Base-by-base conservation (phyloP, 495 filamentous ascomycete species). In the Penicillium flavigenum region DNA sequence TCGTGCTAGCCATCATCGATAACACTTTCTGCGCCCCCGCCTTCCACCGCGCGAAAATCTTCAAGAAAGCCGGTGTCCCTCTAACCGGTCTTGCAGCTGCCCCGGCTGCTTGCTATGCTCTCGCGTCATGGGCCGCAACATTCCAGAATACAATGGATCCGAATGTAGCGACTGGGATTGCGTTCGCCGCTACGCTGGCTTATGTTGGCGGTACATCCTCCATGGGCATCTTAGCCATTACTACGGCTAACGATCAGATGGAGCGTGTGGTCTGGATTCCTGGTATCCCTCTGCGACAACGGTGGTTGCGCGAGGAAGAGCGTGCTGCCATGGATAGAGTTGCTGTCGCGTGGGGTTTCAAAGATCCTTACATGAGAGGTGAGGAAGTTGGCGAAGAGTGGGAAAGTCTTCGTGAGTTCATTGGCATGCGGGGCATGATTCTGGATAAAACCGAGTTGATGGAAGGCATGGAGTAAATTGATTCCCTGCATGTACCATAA, bases 281-380 rank as follows among this genome's bases (percentile, higher is more conserved):
- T 12, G 94, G 94, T 2, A 86, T 87, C 24, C 88, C 90, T 24
- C 73, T 98, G 63, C 78, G 87, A 58, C 77, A 92, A 58, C 82
- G 95, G n/a, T 98, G 92, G 92, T 68, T 96, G 39, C 80, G 90
- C 34, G 94, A 98, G 74, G 91, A 96, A 48, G 94, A 98, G 74
- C 81, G 94, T 20, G 88, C 86, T n/a, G 90, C 93, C 9, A 71
- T 92, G 57, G 94, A 98, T 77, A 86, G 81, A 66, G 81, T 98
- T 49, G 91, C 91, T 20, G 76, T 86, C 47, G 85, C 87, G 8
- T 98, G 95, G 88, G 94, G 94, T 0, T 98, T 98, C 67, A 84
- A 86, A 55, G 88, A 95, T 63, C 68, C 66, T n/a, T 85, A 80
- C 67, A 85, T 85, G 71, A 81, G 87, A 63, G 94, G 94, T 2